phyloP scores from a whole-genome alignment of 164 flowering plant genomes.

The Umbellularia californica region DNA sequence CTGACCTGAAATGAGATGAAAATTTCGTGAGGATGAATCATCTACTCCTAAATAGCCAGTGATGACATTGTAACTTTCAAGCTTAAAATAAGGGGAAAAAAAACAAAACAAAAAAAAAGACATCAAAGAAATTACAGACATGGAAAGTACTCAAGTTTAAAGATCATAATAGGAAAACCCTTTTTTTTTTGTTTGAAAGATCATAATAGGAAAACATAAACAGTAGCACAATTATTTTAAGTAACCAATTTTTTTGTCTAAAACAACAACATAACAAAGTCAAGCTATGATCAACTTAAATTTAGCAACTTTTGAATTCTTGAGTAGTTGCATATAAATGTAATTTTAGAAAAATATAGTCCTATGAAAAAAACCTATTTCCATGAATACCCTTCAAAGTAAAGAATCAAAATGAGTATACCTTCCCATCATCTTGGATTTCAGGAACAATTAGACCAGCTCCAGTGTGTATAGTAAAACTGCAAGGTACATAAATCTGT shows the following conservation, averaged over 20 bases:
- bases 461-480: slow-evolving; percentile 91
- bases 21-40: background rate
- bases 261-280: background rate
- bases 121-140: too few species aligned
- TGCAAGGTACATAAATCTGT: slow-evolving; percentile 24
- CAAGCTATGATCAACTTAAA: too few species aligned
- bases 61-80: too few species aligned
- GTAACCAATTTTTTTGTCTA: background rate
- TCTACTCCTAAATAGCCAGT: background rate
- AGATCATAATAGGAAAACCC: too few species aligned
- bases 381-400: background rate
- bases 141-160: too few species aligned
- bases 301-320: too few species aligned
- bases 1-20: slow-evolving; percentile 49
- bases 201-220: too few species aligned
- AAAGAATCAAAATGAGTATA: slow-evolving; percentile 14
- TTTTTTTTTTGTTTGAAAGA: too few species aligned
- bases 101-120: background rate
- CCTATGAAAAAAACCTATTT: background rate
- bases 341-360: background rate
- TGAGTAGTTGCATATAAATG: too few species aligned
- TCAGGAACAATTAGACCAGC: slow-evolving; percentile 96
- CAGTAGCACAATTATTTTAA: too few species aligned
- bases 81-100: too few species aligned
- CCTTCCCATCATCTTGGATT: slow-evolving; percentile 85